Evolutionary conservation across 2,329 filamentous ascomycete genomes (phyloP).

Genomic region (Graphilbum fragrans): DNA sequence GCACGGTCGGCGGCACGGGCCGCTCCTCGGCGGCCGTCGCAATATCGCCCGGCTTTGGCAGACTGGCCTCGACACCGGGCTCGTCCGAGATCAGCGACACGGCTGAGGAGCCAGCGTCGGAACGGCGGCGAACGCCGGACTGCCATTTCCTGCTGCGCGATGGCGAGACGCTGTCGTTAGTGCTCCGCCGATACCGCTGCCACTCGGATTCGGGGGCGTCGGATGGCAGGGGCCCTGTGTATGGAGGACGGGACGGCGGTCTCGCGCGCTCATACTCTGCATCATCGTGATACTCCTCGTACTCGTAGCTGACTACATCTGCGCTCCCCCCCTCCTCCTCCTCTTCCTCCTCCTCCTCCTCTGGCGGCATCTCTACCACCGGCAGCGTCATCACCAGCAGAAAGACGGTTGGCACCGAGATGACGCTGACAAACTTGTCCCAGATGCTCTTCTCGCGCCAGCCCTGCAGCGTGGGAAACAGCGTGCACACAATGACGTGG

Average conservation of each 20-base stretch:
- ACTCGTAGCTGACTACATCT: no score
- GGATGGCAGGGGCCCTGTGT: not conserved
- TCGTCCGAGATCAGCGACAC: no score
- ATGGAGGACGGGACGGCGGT: not conserved
- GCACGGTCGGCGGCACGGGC: no score
- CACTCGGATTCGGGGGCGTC: constrained; percentile 36
- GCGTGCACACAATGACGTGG: constrained; percentile 53
- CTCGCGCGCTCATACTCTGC: not conserved
- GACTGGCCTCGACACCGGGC: no score
- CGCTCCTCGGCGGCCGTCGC: constrained; percentile 5
- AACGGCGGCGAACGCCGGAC: no score
- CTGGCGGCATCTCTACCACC: constrained; percentile 64
- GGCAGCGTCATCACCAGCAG: constrained; percentile 82
- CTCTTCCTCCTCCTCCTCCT: constrained; percentile 38
- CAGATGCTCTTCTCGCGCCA: constrained; percentile 77
- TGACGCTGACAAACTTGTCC: constrained; percentile 69
- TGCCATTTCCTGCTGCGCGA: not conserved
- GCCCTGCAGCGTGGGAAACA: constrained; percentile 77
- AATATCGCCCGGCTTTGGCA: not conserved
- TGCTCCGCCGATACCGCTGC: constrained; percentile 43
- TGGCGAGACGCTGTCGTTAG: constrained; percentile 9
- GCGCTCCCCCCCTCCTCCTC: constrained; percentile 20
- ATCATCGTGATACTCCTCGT: no score
- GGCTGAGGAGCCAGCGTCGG: no score
- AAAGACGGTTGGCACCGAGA: constrained; percentile 85